Conservation (phyloP, 2,329 filamentous ascomycete genomes). For the Pseudogymnoascus sp. region DNA sequence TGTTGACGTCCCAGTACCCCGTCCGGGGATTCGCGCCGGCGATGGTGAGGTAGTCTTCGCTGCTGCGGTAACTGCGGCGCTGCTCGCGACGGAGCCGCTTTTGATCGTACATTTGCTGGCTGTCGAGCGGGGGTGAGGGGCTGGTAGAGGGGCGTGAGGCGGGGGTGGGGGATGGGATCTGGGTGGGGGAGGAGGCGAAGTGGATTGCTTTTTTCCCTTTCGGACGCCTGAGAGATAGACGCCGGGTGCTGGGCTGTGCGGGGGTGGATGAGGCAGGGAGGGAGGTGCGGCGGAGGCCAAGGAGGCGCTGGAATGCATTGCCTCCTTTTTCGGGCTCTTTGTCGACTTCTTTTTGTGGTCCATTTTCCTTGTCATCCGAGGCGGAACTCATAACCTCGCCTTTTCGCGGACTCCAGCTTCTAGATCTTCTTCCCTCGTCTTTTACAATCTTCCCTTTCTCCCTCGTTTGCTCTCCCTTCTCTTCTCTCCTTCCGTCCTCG, state of each 20-base stretch:
- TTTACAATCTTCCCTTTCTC: not conserved
- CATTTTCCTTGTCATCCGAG: not conserved
- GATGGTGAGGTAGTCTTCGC: constrained; percentile 51
- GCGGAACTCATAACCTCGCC: not conserved
- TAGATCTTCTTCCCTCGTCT: not conserved
- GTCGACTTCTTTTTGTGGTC: not conserved
- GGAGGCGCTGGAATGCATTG: not conserved
- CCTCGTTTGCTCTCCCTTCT: not conserved
- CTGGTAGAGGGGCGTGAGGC: constrained; percentile 17
- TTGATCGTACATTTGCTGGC: constrained; percentile 13
- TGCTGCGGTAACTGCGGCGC: constrained; percentile 42
- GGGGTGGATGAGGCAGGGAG: not conserved
- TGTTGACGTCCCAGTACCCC: constrained; percentile 44
- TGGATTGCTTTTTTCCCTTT: constrained; percentile 28
- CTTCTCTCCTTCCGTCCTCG: not conserved
- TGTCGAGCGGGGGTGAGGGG: constrained; percentile 27
- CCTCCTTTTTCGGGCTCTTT: not conserved
- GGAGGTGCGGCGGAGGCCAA: not conserved
- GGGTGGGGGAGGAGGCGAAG: not conserved
- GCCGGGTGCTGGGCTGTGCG: not conserved
- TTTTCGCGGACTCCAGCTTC: not conserved
- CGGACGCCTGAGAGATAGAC: not conserved
- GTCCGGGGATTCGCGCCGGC: constrained; percentile 51
- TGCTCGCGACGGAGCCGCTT: constrained; percentile 26
- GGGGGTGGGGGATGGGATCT: not conserved